These are phyloP conservation scores for Euphorbia corollata DNA, from an alignment of 441 rosid species.

Conservation along the genomic window DNA sequence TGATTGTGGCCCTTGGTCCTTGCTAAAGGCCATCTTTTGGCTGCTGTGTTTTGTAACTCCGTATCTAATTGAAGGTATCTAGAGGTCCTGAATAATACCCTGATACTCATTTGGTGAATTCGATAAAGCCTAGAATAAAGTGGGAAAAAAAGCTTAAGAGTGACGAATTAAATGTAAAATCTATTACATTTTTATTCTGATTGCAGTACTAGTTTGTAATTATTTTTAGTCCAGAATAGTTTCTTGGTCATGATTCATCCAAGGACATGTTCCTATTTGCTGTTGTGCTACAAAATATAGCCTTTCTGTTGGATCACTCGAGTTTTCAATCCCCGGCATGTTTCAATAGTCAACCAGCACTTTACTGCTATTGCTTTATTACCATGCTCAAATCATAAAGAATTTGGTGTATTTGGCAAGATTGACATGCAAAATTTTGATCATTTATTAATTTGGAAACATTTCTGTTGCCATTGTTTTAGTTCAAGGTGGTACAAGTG, in stretches of 20 bases:
- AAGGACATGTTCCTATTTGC: not conserved
- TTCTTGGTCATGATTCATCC: not conserved
- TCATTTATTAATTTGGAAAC: not conserved
- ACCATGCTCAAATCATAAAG: not conserved
- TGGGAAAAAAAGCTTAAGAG: not conserved
- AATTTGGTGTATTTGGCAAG: too few relatives aligned
- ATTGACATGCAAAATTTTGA: not conserved
- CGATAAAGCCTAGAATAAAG: not conserved
- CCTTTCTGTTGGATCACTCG: not conserved
- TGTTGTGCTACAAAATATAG: not conserved
- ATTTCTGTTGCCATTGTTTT: too few relatives aligned
- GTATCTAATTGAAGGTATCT: not conserved
- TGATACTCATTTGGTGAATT: not conserved
- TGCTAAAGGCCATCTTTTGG: not conserved
- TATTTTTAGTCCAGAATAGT: not conserved
- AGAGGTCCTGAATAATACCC: not conserved
- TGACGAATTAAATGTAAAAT: not conserved
- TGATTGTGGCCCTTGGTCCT: not conserved
- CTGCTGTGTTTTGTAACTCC: not conserved
- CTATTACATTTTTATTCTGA: not conserved
- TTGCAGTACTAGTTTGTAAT: not conserved
- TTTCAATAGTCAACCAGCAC: not conserved
- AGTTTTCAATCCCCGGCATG: not conserved
- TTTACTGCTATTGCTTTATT: slow-evolving; percentile 1
- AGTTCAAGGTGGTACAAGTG: slow-evolving; percentile 32